Conservation (phyloP, 2,329 filamentous ascomycete genomes). For the Alternaria rosae region DNA sequence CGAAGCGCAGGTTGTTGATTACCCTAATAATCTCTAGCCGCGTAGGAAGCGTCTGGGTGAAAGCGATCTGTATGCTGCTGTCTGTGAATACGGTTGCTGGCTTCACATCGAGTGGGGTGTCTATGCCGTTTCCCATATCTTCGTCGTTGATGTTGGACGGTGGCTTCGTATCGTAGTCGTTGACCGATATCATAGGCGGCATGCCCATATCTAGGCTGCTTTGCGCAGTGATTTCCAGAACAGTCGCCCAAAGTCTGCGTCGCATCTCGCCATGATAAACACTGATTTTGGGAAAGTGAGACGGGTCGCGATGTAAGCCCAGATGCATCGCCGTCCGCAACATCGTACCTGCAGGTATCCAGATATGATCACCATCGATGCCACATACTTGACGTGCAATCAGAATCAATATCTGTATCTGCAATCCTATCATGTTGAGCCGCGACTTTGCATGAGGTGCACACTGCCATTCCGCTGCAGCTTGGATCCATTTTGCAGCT, state of each 20-base stretch:
- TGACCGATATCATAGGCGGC: slow-evolving; percentile 45
- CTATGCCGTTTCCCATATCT: slow-evolving; percentile 41
- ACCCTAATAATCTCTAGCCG: slow-evolving; percentile 47
- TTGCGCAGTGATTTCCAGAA: slow-evolving; percentile 49
- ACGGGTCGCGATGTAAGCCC: slow-evolving; percentile 53
- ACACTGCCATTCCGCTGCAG: slow-evolving; percentile 63
- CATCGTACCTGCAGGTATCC: slow-evolving; percentile 50
- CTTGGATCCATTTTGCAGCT: slow-evolving; percentile 62
- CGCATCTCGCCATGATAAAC: slow-evolving; percentile 50
- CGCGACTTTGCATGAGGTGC: slow-evolving; percentile 62
- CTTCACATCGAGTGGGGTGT: slow-evolving; percentile 28
- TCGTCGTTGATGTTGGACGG: slow-evolving; percentile 54
- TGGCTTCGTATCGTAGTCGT: slow-evolving; percentile 49
- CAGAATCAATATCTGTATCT: slow-evolving; percentile 52
- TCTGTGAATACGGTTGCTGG: slow-evolving; percentile 42
- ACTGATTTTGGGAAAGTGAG: slow-evolving; percentile 44
- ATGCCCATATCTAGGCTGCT: slow-evolving; percentile 49
- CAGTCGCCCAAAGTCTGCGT: slow-evolving; percentile 38
- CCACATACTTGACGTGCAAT: slow-evolving; percentile 48
- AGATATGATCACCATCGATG: slow-evolving; percentile 47
- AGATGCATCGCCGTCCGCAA: slow-evolving; percentile 52
- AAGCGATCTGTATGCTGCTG: slow-evolving; percentile 46
- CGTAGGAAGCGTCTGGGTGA: slow-evolving; percentile 45
- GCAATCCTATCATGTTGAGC: slow-evolving; percentile 60
- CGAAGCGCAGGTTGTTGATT: slow-evolving; percentile 43